Evolutionary conservation across 73 alveolate species (phyloP).

Genomic region (Paramecium sexaurelia): DNA sequence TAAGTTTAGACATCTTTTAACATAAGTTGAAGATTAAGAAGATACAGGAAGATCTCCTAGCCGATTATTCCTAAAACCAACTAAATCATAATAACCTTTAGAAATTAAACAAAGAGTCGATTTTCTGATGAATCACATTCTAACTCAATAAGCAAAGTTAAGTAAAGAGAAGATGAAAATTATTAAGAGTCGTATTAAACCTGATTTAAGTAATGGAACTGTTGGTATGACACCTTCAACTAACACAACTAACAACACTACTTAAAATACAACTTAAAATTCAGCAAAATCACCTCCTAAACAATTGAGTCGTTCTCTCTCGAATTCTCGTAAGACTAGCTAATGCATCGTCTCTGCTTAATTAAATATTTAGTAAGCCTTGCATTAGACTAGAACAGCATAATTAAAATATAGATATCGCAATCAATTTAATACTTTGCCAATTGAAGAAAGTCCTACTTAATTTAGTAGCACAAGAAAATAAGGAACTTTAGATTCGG

Average conservation of each 20-base stretch:
- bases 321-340: conserved; percentile 58
- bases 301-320: conserved; percentile 35
- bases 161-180: background rate
- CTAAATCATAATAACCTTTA: background rate
- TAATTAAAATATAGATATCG: background rate
- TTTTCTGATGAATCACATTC: background rate
- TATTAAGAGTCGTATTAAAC: background rate
- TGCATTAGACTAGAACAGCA: conserved; percentile 6
- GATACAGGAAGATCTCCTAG: conserved; percentile 44
- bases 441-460: conserved; percentile 8
- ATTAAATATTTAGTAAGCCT: background rate
- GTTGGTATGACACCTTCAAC: background rate
- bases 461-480: background rate
- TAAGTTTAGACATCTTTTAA: background rate
- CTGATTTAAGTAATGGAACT: background rate
- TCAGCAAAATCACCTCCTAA: conserved; percentile 31
- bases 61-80: background rate
- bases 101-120: conserved; percentile 30
- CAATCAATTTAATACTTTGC: background rate
- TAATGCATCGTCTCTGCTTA: background rate
- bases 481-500: conserved; percentile 9
- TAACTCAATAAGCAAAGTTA: background rate
- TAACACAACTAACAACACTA: background rate
- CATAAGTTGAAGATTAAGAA: conserved; percentile 56
- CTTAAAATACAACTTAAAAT: background rate